Percentiles rank a stretch among this genome's conserved stretches.
Evolutionary conservation across 768 basidiomycete species (phyloP).

Genomic region (Kwoniella newhampshirensis): DNA sequence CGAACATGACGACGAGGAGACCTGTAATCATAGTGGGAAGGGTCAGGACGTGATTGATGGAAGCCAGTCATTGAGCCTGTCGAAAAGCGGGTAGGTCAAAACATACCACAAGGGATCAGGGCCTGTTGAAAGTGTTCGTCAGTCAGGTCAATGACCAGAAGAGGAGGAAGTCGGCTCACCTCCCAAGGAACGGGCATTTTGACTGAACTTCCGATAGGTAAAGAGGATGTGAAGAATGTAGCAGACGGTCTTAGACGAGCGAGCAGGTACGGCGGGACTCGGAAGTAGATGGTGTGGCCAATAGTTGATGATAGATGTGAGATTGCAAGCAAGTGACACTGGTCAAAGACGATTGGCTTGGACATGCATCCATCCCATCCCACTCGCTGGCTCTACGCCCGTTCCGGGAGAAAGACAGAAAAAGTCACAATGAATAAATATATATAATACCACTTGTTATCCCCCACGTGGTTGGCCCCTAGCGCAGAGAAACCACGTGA

Average conservation of each 20-base stretch:
- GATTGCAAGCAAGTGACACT: neutral
- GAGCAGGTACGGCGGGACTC: too few species aligned
- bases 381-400: too few species aligned
- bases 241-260: too few species aligned
- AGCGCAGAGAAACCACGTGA: slow-evolving; percentile 12
- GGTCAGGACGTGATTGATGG: too few species aligned
- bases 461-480: neutral
- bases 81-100: too few species aligned
- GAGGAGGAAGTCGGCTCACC: slow-evolving; percentile 19
- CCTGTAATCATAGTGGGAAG: too few species aligned
- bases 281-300: neutral
- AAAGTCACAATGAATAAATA: too few species aligned
- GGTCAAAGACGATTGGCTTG: too few species aligned
- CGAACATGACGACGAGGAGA: slow-evolving; percentile 84
- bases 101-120: slow-evolving; percentile 85
- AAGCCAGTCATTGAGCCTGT: too few species aligned
- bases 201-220: neutral
- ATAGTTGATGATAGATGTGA: neutral
- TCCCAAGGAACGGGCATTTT: slow-evolving; percentile 92
- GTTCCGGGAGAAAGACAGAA: too few species aligned
- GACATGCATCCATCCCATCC: too few species aligned
- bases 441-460: neutral
- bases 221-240: too few species aligned
- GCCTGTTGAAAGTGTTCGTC: slow-evolving; percentile 58
- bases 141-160: neutral